phyloP scores from a whole-genome alignment of 139 green algal genomes.

The Limnomonas spitsbergensis region DNA sequence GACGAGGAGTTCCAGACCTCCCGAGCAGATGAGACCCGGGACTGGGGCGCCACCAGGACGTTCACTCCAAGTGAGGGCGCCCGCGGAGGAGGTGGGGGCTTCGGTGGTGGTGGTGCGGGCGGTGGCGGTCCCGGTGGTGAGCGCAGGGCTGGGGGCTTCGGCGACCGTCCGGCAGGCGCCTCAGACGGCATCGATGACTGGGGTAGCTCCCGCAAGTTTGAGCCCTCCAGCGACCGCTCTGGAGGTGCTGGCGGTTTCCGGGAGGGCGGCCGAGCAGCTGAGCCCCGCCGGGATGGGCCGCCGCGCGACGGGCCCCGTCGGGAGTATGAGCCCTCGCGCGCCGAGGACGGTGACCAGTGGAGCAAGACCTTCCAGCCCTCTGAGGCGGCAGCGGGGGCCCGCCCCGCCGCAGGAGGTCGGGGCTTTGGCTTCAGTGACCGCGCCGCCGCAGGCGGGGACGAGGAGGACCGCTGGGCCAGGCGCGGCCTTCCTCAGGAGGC shows the following conservation, averaged over 20 bases:
- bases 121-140: conserved; percentile 18
- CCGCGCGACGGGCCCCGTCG: conserved; percentile 7
- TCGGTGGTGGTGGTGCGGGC: no score
- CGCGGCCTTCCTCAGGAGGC: not conserved
- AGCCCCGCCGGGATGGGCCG: not conserved
- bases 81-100: no score
- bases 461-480: conserved; percentile 38
- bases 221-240: conserved; percentile 31
- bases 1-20: conserved; percentile 39
- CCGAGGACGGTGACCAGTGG: conserved; percentile 40
- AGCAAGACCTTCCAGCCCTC: conserved; percentile 17
- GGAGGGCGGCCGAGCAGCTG: no score
- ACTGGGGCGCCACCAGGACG: conserved; percentile 74
- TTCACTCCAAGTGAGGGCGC: conserved; percentile 50
- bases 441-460: conserved; percentile 40
- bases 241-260: conserved; percentile 34
- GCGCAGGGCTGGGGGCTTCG: conserved; percentile 32
- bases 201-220: conserved; percentile 60
- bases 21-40: conserved; percentile 64
- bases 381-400: no score
- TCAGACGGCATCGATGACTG: conserved; percentile 75
- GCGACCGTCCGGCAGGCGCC: conserved; percentile 44
- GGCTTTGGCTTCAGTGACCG: conserved; percentile 35
- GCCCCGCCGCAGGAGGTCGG: conserved; percentile 22
- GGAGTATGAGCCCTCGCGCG: conserved; percentile 6